Evolutionary conservation across 306 rosid species (phyloP).

Genomic region (Lathyrus oleraceus): DNA sequence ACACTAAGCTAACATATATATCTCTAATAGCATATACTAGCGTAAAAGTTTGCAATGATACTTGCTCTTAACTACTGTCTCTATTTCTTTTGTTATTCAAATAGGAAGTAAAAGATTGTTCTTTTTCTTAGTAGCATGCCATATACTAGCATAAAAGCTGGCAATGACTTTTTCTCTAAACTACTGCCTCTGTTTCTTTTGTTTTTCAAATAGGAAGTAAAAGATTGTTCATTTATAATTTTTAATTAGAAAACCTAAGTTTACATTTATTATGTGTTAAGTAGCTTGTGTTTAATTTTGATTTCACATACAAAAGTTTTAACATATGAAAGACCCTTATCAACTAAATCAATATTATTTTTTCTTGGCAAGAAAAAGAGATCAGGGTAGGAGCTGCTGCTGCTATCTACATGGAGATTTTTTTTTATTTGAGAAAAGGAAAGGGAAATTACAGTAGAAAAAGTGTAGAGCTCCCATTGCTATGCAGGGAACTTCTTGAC

Average conservation of each 20-base stretch:
- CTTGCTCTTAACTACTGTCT: conserved; percentile 9
- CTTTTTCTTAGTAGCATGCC: not conserved
- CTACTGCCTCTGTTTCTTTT: not conserved
- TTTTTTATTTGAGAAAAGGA: too few species aligned
- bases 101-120: conserved; percentile 9
- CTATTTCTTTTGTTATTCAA: not conserved
- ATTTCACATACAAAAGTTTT: conserved; percentile 2
- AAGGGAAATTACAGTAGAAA: too few species aligned
- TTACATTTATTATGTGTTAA: not conserved
- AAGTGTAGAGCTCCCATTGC: too few species aligned
- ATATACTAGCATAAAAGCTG: conserved; percentile 11
- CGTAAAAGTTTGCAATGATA: conserved; percentile 14
- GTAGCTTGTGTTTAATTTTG: conserved; percentile 20
- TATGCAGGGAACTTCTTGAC: too few species aligned
- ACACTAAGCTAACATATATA: too few species aligned
- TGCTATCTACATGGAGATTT: too few species aligned
- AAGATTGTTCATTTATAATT: not conserved
- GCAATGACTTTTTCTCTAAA: conserved; percentile 15
- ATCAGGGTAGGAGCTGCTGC: too few species aligned
- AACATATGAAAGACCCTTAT: conserved; percentile 5
- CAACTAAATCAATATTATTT: conserved; percentile 4
- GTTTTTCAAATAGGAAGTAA: conserved; percentile 18
- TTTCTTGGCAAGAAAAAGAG: not conserved
- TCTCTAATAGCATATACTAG: too few species aligned
- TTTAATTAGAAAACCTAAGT: not conserved